phyloP scores from a whole-genome alignment of 805 yeast genomes.

The Cyberlindnera xylosilytica region DNA sequence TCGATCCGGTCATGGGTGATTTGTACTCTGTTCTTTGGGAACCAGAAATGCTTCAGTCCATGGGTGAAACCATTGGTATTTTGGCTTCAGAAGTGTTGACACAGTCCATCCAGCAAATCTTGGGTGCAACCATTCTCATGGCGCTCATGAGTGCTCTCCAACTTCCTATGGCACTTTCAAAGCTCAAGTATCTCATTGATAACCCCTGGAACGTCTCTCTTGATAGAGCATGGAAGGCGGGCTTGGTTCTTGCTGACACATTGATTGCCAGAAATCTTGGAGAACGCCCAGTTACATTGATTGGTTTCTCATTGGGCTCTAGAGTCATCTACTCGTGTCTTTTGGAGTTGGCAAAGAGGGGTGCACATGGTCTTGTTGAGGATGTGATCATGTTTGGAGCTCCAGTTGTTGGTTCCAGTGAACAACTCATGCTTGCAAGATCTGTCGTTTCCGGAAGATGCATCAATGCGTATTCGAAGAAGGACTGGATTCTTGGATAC shows the following conservation, averaged over 20 bases:
- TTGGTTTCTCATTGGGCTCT: constrained; percentile 93
- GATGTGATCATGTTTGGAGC: constrained; percentile 86
- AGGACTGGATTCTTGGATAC: constrained; percentile 96
- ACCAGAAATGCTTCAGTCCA: constrained; percentile 93
- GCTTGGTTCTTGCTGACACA: constrained; percentile 86
- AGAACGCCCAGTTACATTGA: constrained; percentile 84
- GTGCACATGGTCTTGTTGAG: constrained; percentile 85
- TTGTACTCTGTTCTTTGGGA: constrained; percentile 92
- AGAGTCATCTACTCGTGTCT: constrained; percentile 89
- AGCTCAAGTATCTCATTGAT: constrained; percentile 83
- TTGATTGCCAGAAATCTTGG: constrained; percentile 85
- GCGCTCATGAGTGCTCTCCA: constrained; percentile 93
- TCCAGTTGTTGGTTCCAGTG: constrained; percentile 76
- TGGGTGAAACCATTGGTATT: constrained; percentile 94
- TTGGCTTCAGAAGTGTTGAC: constrained; percentile 91
- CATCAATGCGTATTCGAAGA: constrained; percentile 85
- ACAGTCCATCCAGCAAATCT: constrained; percentile 90
- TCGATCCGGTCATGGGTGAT: constrained; percentile 98
- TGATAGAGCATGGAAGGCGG: constrained; percentile 97
- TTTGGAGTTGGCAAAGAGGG: constrained; percentile 76
- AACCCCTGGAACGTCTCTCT: constrained; percentile 98
- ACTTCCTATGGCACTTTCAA: constrained; percentile 86
- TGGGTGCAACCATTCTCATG: constrained; percentile 86
- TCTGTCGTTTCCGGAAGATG: constrained; percentile 88
- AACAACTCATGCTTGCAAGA: constrained; percentile 73